Evolutionary conservation across 257 asterid genomes (phyloP), one percentile per base, ranked within the genome.

Genomic region (Penstemon eatonii): DNA sequence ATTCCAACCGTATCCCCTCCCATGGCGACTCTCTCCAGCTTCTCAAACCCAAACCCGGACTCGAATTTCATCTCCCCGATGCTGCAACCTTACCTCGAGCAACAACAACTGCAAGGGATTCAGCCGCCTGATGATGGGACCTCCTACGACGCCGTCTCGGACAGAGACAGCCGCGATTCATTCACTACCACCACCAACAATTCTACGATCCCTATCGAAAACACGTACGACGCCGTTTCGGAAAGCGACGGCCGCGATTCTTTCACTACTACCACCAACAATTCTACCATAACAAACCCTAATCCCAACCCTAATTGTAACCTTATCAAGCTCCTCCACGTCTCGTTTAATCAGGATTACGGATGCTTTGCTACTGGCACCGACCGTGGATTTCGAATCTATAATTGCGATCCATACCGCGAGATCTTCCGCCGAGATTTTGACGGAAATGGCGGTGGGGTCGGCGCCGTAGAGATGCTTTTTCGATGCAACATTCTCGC

Each of bases 351-450:
- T 77, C 99, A 93, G 77, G 96, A 93, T 73, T 82, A 88, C 55
- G 88, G 92, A 5, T 93, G 92, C 69, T 93, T 93, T 66, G 87
- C 96, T 15, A 77, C 85, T 10, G 97, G 95, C 4, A 90, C 94
- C 65, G 86, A 81, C 63, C 79, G 84, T 7, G 99, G 97, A 0
- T 93, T 93, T 70, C 91, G 96, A 37, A 81, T 93, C 74, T 90
- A 66, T 71, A 86, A 90, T 70, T 90, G 97, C 63, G 98, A 90
- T 65, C 96, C 98, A 25, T 85, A 85, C 66, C 79, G 92, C 4
- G 96, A 93, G 79, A 80, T 87, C 69, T 88, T 82, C 75, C 97
- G 95, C 60, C 93, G 98, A n/a, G 94, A 90, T 62, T 86, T 88
- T 39, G 79, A 79, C 18, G 85, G 83, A 0, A 73, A 49, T 44